Conservation (phyloP, 202 grass and related monocot species). For the Carex sylvatica region DNA sequence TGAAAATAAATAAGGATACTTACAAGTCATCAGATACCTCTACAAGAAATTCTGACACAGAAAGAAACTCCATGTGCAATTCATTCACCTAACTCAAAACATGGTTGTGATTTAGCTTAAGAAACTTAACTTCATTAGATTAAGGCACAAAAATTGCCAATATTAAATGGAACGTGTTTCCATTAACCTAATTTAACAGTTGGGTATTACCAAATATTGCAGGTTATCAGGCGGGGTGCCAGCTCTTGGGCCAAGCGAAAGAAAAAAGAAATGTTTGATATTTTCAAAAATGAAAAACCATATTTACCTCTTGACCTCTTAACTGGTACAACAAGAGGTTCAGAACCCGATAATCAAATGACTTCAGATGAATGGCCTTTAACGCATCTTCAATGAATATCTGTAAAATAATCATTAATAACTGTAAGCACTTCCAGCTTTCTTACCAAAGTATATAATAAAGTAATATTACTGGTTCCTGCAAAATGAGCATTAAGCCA, state of each 20-base stretch:
- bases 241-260: no score
- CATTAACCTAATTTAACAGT: neutral
- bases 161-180: neutral
- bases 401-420: constrained; percentile 39
- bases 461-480: neutral
- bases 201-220: neutral
- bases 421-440: constrained; percentile 20
- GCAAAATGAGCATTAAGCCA: neutral
- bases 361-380: constrained; percentile 83
- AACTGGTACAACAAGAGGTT: constrained; percentile 81
- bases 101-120: neutral
- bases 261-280: neutral
- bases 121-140: neutral
- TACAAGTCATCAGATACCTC: constrained; percentile 97
- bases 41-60: constrained; percentile 83
- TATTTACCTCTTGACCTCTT: constrained; percentile 58
- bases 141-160: neutral
- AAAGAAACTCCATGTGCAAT: constrained; percentile 94
- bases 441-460: neutral
- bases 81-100: constrained; percentile 57
- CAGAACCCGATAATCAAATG: constrained; percentile 93
- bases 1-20: constrained; percentile 44
- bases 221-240: neutral
- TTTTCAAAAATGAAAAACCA: neutral
- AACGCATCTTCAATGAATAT: constrained; percentile 74